Conservation (phyloP, 2,329 filamentous ascomycete species). For the Ophiocordyceps unilateralis region DNA sequence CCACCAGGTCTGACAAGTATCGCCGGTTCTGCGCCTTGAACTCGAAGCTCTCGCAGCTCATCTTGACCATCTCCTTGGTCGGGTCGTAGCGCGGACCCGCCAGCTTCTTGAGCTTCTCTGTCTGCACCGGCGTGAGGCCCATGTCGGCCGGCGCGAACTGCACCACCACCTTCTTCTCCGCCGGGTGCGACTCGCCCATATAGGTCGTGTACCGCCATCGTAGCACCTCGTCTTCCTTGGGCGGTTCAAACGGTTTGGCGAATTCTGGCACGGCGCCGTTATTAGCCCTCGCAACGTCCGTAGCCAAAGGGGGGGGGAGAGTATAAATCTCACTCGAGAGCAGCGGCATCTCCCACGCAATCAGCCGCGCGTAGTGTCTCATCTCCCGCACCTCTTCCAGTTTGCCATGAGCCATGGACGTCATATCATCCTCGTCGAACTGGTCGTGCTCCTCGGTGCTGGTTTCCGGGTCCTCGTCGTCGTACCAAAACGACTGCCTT, state of each 20-base stretch:
- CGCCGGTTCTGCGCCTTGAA: slow-evolving; percentile 92
- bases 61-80: slow-evolving; percentile 61
- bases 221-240: slow-evolving; percentile 50
- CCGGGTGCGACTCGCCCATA: slow-evolving; percentile 84
- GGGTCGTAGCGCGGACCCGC: slow-evolving; percentile 79
- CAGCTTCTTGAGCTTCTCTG: slow-evolving; percentile 73
- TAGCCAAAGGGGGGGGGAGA: not conserved
- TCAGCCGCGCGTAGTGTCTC: slow-evolving; percentile 71
- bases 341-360: slow-evolving; percentile 91
- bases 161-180: slow-evolving; percentile 83
- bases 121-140: slow-evolving; percentile 48
- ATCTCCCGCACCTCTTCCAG: slow-evolving; percentile 77
- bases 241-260: slow-evolving; percentile 63
- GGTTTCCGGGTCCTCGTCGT: slow-evolving; percentile 29
- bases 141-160: slow-evolving; percentile 70
- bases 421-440: slow-evolving; percentile 71
- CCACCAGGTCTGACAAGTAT: slow-evolving; percentile 68
- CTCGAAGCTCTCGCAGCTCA: slow-evolving; percentile 78
- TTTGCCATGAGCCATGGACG: slow-evolving; percentile 67
- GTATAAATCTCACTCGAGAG: slow-evolving; percentile 51
- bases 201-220: slow-evolving; percentile 96
- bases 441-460: slow-evolving; percentile 38
- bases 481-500: slow-evolving; percentile 28
- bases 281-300: not conserved
- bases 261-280: slow-evolving; percentile 40